Conservation (phyloP, 1,139 yeast genomes). For the Saccharomyces hybrid region DNA sequence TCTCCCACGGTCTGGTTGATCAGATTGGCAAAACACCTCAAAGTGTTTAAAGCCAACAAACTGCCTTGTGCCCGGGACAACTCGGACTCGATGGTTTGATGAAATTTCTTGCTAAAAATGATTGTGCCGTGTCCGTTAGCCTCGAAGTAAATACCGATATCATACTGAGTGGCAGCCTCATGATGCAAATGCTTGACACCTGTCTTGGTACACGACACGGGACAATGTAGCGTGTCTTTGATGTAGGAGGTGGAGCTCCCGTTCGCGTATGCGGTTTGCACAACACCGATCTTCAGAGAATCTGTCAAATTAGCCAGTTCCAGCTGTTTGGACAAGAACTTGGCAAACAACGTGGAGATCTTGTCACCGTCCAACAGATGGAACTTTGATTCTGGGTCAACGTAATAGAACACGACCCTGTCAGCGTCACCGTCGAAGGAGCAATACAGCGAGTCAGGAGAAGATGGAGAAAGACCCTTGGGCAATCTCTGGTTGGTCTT, state of each 20-base stretch:
- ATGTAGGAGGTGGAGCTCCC: constrained; percentile 81
- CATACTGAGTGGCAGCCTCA: constrained; percentile 73
- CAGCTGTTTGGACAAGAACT: constrained; percentile 51
- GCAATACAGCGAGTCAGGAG: constrained; percentile 47
- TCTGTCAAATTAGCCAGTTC: constrained; percentile 35
- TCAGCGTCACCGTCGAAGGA: constrained; percentile 98
- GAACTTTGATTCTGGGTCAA: constrained; percentile 40
- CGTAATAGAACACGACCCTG: constrained; percentile 80
- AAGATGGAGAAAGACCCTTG: constrained; percentile 37
- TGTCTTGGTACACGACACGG: constrained; percentile 86
- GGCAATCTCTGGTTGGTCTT: constrained; percentile 84
- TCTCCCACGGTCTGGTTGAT: constrained; percentile 98
- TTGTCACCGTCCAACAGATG: constrained; percentile 88
- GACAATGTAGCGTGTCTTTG: constrained; percentile 53
- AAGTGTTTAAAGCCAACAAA: constrained; percentile 41
- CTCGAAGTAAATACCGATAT: constrained; percentile 90
- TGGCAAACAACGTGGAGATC: constrained; percentile 77
- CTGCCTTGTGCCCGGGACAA: constrained; percentile 33
- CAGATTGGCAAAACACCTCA: constrained; percentile 54
- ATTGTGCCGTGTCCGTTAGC: constrained; percentile 99
- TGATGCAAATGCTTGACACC: constrained; percentile 96
- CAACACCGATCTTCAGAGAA: constrained; percentile 62
- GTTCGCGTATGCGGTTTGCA: constrained; percentile 97
- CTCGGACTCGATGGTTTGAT: constrained; percentile 27
- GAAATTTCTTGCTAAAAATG: constrained; percentile 59